Evolutionary conservation across 345 rosid genomes (phyloP), one percentile per base, ranked within the genome.

Genomic region (Camelina laxa): DNA sequence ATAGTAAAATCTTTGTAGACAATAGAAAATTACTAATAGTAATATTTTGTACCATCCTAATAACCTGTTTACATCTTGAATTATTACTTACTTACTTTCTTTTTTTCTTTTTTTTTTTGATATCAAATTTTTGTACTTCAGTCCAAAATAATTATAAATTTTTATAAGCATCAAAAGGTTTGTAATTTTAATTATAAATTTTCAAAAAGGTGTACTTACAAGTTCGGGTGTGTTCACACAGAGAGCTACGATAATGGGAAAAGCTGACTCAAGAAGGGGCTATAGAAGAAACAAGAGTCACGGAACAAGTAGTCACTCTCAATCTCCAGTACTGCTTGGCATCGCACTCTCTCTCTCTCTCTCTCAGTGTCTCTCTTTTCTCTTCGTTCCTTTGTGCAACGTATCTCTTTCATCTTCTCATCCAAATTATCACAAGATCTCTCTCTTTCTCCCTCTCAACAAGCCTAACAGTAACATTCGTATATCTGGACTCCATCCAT

Each of bases 271-370:
- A 48, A 67, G 73, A 79, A 69, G 48, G 48, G 72, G 53, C 73
- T 68, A 62, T 42, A 68, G 61, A 70, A 77, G 76, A 77, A 70
- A 79, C 78, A 79, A 76, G 75, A 76, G 75, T 68, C 78, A 79
- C 78, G 70, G 75, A 74, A 68, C 82, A 36, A 73, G 31, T 69
- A 9, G 79, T 74, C 78, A 69, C 64, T 42, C 74, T 78, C 77
- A 60, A 69, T 39, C 64, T 31, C 73, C 57, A 69, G 58, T 62
- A 69, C 72, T 72, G 2, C 67, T 21, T 54, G 5, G 47, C 70
- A 33, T 3, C 69, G 7, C 42, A 19, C 55, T 65, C 38, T 44
- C 66, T 19, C 36, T 33, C 36, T 24, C 27, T 22, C 24, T 22
- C 24, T 24, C 27, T 24, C 39, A 36, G 11, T 36, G 39, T 36